Evolutionary conservation across 768 basidiomycete genomes (phyloP), one percentile per base, ranked within the genome.

Genomic region (Pleurotus djamor): DNA sequence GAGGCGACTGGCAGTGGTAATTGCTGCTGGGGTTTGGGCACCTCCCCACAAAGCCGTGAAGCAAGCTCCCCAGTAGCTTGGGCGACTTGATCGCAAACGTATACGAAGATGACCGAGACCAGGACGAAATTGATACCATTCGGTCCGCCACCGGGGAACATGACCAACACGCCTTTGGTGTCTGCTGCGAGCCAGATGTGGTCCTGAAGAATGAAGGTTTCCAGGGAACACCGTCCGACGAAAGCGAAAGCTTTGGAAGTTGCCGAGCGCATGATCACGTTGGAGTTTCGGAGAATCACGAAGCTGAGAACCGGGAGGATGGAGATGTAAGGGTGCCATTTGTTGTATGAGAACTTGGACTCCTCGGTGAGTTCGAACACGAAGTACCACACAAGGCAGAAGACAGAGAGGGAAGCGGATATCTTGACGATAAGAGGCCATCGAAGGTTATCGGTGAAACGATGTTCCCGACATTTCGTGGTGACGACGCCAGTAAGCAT

Each of bases 191-290:
- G 78, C 91, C 91, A 94, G 47, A 92, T 74, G 66, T 92, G 93
- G 70, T 87, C 96, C 68, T 96, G 94, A 59, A 96, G 83, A 67
- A 96, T 89, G 71, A 95, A 97, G 0, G 93, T 89, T 73, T 97
- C 94, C 57, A 96, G 80, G 4, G 93, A 95, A 72, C 92, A 94
- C 68, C 78, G 85, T 43, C 94, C 94, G 54, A 96, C 79, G 73
- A 91, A 93, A 28, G 85, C 85, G 74, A 94, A 96, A 33, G 84
- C 72, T 12, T 75, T 78, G 9, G 87, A 91, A 17, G 83, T 83
- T 38, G 79, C 80, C 2, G 90, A 90, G 43, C 94, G 87, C 47
- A 96, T 75, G 52, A 83, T 74, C 2, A 80, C 74, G 48, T 76
- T 93, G 16, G 91, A 84, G 64, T 94, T 94, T 62, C 94, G 83